Conservation (phyloP, 2,329 filamentous ascomycete genomes). For the Aspergillus sp. region DNA sequence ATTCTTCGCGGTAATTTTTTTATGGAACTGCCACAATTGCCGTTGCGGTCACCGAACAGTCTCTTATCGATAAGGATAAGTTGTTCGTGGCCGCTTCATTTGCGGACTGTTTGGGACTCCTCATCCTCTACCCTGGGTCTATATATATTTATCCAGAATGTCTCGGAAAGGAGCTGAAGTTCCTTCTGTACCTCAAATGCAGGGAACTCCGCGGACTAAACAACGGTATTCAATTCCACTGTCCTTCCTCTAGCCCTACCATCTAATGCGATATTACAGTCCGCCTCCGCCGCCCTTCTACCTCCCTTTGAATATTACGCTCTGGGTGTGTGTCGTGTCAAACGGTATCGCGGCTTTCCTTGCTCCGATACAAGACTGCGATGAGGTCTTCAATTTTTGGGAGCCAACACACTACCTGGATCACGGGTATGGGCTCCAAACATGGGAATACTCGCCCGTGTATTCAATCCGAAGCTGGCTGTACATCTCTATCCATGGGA, state of each 20-base stretch:
- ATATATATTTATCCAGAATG: constrained; percentile 13
- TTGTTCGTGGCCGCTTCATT: constrained; percentile 12
- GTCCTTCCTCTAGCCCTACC: neutral
- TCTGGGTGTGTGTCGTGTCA: constrained; percentile 75
- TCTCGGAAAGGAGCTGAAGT: constrained; percentile 16
- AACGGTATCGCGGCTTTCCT: constrained; percentile 75
- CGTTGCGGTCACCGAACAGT: constrained; percentile 26
- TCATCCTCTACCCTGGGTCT: neutral
- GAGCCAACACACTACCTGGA: constrained; percentile 92
- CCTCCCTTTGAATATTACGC: constrained; percentile 71
- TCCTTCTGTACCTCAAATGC: constrained; percentile 2
- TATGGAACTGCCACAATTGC: constrained; percentile 27
- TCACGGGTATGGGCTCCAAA: constrained; percentile 91
- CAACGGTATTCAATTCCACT: constrained; percentile 23
- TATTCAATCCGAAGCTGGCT: constrained; percentile 95
- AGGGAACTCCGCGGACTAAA: constrained; percentile 23
- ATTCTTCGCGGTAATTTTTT: constrained; percentile 22
- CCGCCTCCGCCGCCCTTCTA: constrained; percentile 52
- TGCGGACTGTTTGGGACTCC: neutral
- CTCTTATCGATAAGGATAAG: constrained; percentile 28
- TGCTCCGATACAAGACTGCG: constrained; percentile 94
- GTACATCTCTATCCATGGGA: constrained; percentile 78
- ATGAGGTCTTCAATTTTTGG: constrained; percentile 99
- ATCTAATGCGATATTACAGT: constrained; percentile 21
- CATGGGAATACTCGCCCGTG: constrained; percentile 96